These are phyloP conservation scores for Alternaria arbusti DNA, from an alignment of 2,329 filamentous ascomycete species.

Conservation along the genomic window DNA sequence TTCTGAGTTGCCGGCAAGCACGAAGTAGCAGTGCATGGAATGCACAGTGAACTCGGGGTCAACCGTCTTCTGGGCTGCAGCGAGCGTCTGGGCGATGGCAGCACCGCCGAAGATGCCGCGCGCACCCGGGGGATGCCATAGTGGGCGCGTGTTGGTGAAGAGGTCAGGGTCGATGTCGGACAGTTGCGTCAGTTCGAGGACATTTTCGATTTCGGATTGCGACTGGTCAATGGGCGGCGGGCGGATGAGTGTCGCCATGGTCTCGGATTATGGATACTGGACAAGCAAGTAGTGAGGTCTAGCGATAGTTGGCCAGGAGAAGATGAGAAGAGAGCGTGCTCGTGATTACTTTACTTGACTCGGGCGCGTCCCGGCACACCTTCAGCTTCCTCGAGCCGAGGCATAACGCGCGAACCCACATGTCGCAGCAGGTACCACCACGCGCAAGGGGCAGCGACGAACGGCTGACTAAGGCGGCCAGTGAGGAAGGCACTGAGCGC, in stretches of 20 bases:
- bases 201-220: slow-evolving; percentile 86
- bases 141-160: slow-evolving; percentile 89
- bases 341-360: background rate
- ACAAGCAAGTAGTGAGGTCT: background rate
- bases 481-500: background rate
- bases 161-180: slow-evolving; percentile 80
- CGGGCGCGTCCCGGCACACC: slow-evolving; percentile 16
- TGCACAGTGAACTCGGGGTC: slow-evolving; percentile 81
- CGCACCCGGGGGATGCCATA: slow-evolving; percentile 92
- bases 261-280: background rate
- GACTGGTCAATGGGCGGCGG: slow-evolving; percentile 74
- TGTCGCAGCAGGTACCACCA: slow-evolving; percentile 8
- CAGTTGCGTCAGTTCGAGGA: slow-evolving; percentile 83
- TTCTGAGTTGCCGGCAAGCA: slow-evolving; percentile 83
- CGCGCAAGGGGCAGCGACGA: background rate
- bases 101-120: slow-evolving; percentile 92
- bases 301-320: background rate
- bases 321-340: background rate
- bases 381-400: slow-evolving; percentile 26
- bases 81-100: slow-evolving; percentile 89
- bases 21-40: slow-evolving; percentile 99
- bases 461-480: slow-evolving; percentile 16
- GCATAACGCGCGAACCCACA: slow-evolving; percentile 15
- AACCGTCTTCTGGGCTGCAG: slow-evolving; percentile 88
- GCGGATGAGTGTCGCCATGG: slow-evolving; percentile 69